Evolutionary conservation across 169 alveolate species (phyloP).

Genomic region (Eimeria necatrix): DNA sequence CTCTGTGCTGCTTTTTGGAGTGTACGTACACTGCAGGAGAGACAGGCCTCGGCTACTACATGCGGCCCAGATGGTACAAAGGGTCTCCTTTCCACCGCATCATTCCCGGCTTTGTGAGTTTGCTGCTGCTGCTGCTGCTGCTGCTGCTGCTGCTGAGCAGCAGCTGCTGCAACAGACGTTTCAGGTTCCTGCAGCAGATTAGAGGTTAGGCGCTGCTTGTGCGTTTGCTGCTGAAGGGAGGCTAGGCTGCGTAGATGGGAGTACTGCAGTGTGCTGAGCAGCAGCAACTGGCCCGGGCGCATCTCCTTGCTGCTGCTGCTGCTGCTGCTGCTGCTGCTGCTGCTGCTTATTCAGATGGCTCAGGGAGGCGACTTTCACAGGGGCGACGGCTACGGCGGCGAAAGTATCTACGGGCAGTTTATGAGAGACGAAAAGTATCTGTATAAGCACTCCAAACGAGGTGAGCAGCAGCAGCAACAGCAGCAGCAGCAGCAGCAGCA

Average conservation of each 20-base stretch:
- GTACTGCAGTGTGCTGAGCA: neutral
- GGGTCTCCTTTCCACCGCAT: constrained; percentile 89
- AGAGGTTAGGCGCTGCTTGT: neutral
- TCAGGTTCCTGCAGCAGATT: neutral
- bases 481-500: constrained; percentile 29
- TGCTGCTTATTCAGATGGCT: constrained; percentile 85
- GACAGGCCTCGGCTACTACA: constrained; percentile 90
- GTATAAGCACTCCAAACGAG: constrained; percentile 87
- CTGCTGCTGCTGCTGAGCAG: neutral
- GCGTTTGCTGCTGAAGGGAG: constrained; percentile 25
- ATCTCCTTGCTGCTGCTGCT: neutral
- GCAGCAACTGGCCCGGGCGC: neutral
- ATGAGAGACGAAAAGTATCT: constrained; percentile 89
- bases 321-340: constrained; percentile 47
- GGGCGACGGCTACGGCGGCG: constrained; percentile 93
- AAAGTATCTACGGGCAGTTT: constrained; percentile 91
- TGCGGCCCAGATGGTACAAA: constrained; percentile 92
- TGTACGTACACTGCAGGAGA: neutral
- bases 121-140: constrained; percentile 67
- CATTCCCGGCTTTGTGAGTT: constrained; percentile 86
- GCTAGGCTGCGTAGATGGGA: neutral
- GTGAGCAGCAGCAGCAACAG: constrained; percentile 60
- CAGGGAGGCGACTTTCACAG: constrained; percentile 94
- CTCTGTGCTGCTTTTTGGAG: too few relatives aligned
- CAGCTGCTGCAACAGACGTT: neutral